Base-by-base conservation (phyloP, 2,329 filamentous ascomycete species). In the Hypoxylon sp. region DNA sequence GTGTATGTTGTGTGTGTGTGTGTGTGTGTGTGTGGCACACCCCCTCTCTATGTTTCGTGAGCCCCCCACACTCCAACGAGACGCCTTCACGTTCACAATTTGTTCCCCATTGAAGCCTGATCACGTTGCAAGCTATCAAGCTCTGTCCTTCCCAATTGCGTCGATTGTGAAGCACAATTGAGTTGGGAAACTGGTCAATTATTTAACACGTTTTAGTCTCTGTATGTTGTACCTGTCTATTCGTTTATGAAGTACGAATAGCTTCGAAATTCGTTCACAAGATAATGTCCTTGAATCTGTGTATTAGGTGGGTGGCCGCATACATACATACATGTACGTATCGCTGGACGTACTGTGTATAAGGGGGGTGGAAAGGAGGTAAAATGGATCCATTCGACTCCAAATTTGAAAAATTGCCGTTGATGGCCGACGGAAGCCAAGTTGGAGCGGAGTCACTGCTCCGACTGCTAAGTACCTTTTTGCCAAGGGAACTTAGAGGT, bases 31-130 rank as follows among this genome's bases (percentile, higher is more conserved):
- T 63, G 52, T 68, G 64, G 63, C 65, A 60, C 61, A 63, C 57
- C 63, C 63, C 43, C 63, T 36, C 43, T 30, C 45, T 55, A 17
- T 17, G 41, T 60, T 60, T 32, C 30, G 48, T 21, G 30, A 46
- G 32, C 61, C 68, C 59, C 66, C 66, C 65, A 51, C 62, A 51
- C 65, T 60, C 51, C 34, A 62, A 57, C 60, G 55, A 41, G 23
- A 30, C 19, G 25, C 50, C 51, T 65, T 61, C 56, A 60, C 51
- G 59, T 63, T 68, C 53, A 51, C 65, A 48, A 58, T 66, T 66
- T 49, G 56, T 70, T 70, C 64, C 61, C 68, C 68, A 71, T 71
- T 69, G 60, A 68, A 64, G 68, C 68, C 68, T 69, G 63, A 71
- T 71, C 68, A 69, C 66, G 68, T 70, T 68, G 66, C 68, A 66